These are phyloP conservation scores for Linnemannia zychae DNA, from an alignment of 192 early-diverging fungal genomes.

Conservation along the genomic window DNA sequence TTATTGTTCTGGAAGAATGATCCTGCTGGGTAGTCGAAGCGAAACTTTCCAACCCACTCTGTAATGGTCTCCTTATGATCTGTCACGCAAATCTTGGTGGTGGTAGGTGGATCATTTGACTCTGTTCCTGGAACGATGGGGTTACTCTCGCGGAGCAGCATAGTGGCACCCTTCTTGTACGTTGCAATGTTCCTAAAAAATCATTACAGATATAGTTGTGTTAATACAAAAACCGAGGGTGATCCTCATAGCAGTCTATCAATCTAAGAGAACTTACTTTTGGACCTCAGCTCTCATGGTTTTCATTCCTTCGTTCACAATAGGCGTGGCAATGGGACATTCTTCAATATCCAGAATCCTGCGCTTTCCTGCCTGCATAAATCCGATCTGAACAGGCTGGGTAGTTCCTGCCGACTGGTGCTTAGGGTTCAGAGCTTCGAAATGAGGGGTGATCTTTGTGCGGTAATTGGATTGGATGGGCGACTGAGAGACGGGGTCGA, in stretches of 20 bases:
- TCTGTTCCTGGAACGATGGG: conserved; percentile 47
- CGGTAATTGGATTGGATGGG: conserved; percentile 72
- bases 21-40: conserved; percentile 73
- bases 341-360: conserved; percentile 76
- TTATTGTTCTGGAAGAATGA: conserved; percentile 81
- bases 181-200: conserved; percentile 59
- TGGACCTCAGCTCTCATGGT: conserved; percentile 60
- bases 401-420: conserved; percentile 44
- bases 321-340: conserved; percentile 74
- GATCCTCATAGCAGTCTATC: not conserved
- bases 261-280: conserved; percentile 31
- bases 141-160: conserved; percentile 71
- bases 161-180: conserved; percentile 70
- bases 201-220: not conserved
- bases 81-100: conserved; percentile 64
- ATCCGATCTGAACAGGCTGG: conserved; percentile 65
- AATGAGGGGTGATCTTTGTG: conserved; percentile 78
- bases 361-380: conserved; percentile 66
- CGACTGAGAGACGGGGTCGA: conserved; percentile 62
- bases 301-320: conserved; percentile 66
- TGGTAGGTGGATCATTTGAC: conserved; percentile 31
- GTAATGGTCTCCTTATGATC: conserved; percentile 69
- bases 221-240: not conserved
- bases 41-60: conserved; percentile 67
- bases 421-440: conserved; percentile 65